Evolutionary conservation across 2,329 filamentous ascomycete genomes (phyloP).

Genomic region (Mariannaea sp.): DNA sequence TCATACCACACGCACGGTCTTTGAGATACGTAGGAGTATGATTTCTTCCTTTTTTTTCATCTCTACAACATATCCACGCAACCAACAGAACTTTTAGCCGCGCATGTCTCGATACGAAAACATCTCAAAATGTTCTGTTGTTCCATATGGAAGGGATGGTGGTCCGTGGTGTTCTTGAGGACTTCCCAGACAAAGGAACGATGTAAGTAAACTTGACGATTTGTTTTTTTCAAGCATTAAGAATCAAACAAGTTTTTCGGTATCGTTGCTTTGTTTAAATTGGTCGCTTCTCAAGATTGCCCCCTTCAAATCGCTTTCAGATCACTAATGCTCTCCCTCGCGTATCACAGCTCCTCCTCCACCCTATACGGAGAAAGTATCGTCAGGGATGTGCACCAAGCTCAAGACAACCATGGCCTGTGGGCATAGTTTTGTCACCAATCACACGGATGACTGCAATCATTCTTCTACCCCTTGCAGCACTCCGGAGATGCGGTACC

Average conservation of each 20-base stretch:
- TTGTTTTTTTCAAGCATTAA: conserved; percentile 3
- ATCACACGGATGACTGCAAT: conserved; percentile 16
- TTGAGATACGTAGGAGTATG: neutral
- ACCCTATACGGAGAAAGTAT: neutral
- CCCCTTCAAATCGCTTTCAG: neutral
- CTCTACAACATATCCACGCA: neutral
- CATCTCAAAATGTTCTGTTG: neutral
- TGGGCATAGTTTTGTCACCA: conserved; percentile 32
- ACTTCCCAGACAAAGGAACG: conserved; percentile 8
- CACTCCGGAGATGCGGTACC: conserved; percentile 19
- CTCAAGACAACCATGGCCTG: conserved; percentile 38
- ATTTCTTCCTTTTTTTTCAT: neutral
- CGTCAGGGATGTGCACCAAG: conserved; percentile 30
- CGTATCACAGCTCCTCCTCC: neutral
- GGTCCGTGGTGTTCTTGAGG: neutral
- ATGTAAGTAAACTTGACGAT: conserved; percentile 4
- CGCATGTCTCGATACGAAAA: neutral
- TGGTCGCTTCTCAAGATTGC: too few relatives aligned
- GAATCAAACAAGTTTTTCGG: neutral
- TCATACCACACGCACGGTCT: conserved; percentile 11
- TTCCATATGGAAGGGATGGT: conserved; percentile 10
- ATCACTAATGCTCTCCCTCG: neutral
- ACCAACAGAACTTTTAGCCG: neutral
- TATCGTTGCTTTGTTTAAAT: neutral
- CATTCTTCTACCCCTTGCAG: conserved; percentile 14